Evolutionary conservation across 805 yeast genomes (phyloP), one percentile per base, ranked within the genome.

Genomic region (Wickerhamiella dianesei): DNA sequence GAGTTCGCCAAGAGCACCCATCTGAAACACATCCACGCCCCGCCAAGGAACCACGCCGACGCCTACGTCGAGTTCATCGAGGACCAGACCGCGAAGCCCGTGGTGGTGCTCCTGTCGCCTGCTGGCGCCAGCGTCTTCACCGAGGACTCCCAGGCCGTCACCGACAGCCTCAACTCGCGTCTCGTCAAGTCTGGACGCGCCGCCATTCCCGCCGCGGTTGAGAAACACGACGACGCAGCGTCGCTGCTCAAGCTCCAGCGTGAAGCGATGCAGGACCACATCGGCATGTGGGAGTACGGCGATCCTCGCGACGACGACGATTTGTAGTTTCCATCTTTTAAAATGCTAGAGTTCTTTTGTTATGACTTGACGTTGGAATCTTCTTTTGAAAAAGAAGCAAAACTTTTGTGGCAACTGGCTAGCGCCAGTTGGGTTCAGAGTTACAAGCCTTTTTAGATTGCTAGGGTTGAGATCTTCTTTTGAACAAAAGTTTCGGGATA

Each of bases 241-340:
- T 65, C 60, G 5, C 60, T 78, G 45, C 48, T 65, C 43, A 62
- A 58, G 29, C 66, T 69, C 2, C 80, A 81, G 61, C 49, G 54
- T 17, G 55, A 53, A 4, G 86, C 86, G 22, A 74, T 70, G 58
- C 45, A 61, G 16, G 61, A 56, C 29, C 78, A 76, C 50, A 56
- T 64, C 18, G 87, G 87, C 3, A 79, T 83, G 59, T 81, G 88
- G 88, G 77, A 78, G 62, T 77, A 74, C 54, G 88, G 88, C 44
- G 86, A 81, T 58, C 73, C 82, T 35, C 73, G 79, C 36, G 76
- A 69, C 46, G 80, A 76, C 47, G 81, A 76, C n/a, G 55, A 51
- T 51, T 50, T 53, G 47, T 51, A 46, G n/a, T 8, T 17, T 37
- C n/a, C n/a, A n/a, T n/a, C 32, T 12, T 25, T 25, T 25, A 25